Percentiles rank a stretch among this genome's conserved stretches.
These are phyloP conservation scores for Hylodesmum podocarpum DNA, from an alignment of 306 rosid genomes.

Conservation along the genomic window DNA sequence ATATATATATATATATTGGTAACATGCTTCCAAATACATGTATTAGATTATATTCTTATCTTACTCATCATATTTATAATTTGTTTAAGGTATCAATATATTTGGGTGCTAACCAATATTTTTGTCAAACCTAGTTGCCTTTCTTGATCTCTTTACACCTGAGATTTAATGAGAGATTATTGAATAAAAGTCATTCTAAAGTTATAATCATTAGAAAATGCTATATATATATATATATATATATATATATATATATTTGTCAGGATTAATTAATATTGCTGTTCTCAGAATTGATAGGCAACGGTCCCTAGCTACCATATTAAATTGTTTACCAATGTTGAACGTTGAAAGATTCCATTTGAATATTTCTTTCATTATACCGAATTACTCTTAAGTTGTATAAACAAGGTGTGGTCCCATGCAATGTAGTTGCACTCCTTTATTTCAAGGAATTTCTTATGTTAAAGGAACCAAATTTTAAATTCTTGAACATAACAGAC, in stretches of 20 bases:
- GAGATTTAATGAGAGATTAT: not conserved
- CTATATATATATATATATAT: too few relatives aligned
- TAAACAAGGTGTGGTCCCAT: not conserved
- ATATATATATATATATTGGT: too few relatives aligned
- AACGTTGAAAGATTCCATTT: not conserved
- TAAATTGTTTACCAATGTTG: not conserved
- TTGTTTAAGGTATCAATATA: too few relatives aligned
- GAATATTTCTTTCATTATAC: not conserved
- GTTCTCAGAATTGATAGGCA: not conserved
- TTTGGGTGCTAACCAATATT: not conserved
- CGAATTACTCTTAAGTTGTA: not conserved
- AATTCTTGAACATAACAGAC: not conserved
- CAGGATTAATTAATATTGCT: not conserved
- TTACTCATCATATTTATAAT: too few relatives aligned
- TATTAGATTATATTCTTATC: too few relatives aligned
- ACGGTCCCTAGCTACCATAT: not conserved
- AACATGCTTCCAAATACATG: too few relatives aligned
- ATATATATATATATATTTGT: not conserved
- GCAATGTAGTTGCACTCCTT: not conserved
- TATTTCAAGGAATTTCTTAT: not conserved
- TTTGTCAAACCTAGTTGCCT: not conserved
- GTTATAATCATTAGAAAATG: not conserved
- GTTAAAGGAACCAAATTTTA: not conserved
- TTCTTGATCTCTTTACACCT: not conserved
- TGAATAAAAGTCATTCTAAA: not conserved